These are phyloP conservation scores for Solanum paucissectum DNA, from an alignment of 257 asterid species.

Conservation along the genomic window DNA sequence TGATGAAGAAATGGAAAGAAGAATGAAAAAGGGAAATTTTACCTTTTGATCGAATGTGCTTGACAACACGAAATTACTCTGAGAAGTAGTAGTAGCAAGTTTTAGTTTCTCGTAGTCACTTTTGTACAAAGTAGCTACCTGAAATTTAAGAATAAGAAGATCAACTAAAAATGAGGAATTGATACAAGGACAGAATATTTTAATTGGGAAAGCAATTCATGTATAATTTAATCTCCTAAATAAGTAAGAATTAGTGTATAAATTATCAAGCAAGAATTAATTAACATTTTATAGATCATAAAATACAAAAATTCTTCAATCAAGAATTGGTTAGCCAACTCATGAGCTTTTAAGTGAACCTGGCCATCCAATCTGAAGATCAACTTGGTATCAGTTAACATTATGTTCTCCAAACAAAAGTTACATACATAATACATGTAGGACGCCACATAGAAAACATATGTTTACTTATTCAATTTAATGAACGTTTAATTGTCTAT, in stretches of 20 bases:
- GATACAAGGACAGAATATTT: neutral
- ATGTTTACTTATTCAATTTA: no score
- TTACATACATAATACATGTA: no score
- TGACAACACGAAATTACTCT: neutral
- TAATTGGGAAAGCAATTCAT: neutral
- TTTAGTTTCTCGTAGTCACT: conserved; percentile 14
- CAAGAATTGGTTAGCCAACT: neutral
- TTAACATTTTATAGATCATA: neutral
- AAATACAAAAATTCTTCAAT: neutral
- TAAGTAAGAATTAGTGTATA: neutral
- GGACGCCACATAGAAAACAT: no score
- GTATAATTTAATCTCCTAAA: neutral
- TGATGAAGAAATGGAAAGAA: neutral
- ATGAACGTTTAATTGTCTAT: no score
- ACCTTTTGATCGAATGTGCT: conserved; percentile 15
- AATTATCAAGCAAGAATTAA: neutral
- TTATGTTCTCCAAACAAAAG: no score
- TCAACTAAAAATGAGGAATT: neutral
- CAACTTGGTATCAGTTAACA: no score
- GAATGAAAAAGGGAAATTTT: neutral
- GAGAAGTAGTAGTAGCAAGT: neutral
- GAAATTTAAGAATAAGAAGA: neutral
- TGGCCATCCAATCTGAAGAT: neutral
- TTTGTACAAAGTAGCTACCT: conserved; percentile 11
- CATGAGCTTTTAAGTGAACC: neutral